These are phyloP conservation scores for Cryptosporidium tyzzeri DNA, from an alignment of 169 alveolate species.

Conservation along the genomic window DNA sequence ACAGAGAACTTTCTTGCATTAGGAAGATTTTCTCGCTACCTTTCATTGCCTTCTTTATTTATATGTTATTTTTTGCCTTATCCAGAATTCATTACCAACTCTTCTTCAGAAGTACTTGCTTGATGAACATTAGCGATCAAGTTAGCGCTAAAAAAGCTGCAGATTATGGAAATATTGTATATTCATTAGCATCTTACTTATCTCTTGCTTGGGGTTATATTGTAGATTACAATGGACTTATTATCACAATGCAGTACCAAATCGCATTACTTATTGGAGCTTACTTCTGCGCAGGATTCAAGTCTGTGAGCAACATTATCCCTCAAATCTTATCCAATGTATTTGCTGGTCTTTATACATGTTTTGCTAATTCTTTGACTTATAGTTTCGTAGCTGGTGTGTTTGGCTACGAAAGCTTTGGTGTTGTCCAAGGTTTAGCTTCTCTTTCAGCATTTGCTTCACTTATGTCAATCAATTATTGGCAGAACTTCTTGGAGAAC, in stretches of 20 bases:
- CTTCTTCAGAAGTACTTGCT: slow-evolving; percentile 64
- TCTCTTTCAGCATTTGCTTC: slow-evolving; percentile 58
- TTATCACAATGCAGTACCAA: slow-evolving; percentile 70
- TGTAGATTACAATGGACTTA: slow-evolving; percentile 58
- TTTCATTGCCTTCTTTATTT: slow-evolving; percentile 46
- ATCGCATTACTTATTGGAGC: slow-evolving; percentile 26
- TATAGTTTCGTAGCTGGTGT: slow-evolving; percentile 73
- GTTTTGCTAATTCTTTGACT: slow-evolving; percentile 59
- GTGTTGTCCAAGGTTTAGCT: slow-evolving; percentile 69
- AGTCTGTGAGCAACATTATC: slow-evolving; percentile 49
- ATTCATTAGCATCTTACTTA: slow-evolving; percentile 53
- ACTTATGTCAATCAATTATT: slow-evolving; percentile 19
- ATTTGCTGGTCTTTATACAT: slow-evolving; percentile 73
- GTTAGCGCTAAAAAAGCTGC: slow-evolving; percentile 52
- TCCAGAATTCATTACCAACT: slow-evolving; percentile 69
- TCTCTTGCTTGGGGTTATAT: slow-evolving; percentile 72
- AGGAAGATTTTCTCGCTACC: slow-evolving; percentile 48
- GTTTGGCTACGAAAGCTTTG: slow-evolving; percentile 58
- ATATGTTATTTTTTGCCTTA: slow-evolving; percentile 53
- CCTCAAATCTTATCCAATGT: slow-evolving; percentile 68
- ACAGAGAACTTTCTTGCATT: slow-evolving; percentile 34
- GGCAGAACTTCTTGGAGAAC: slow-evolving; percentile 46
- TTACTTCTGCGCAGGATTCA: slow-evolving; percentile 51
- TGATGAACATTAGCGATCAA: slow-evolving; percentile 38
- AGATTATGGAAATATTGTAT: slow-evolving; percentile 34